Evolutionary conservation across 306 rosid genomes (phyloP).

Genomic region (Acmispon strigosus): DNA sequence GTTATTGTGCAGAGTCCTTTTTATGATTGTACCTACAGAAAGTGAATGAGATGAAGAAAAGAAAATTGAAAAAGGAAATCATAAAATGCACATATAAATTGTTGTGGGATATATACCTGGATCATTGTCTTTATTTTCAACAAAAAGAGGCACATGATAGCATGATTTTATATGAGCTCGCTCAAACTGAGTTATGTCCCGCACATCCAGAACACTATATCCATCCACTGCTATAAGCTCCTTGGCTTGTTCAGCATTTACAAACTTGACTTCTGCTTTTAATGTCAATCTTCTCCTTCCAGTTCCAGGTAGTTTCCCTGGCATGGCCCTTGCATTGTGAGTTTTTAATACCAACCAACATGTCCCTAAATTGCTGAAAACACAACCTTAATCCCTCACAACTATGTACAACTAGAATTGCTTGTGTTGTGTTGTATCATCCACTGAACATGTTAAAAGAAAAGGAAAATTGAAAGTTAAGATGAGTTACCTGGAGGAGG

Average conservation of each 20-base stretch:
- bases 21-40: slow-evolving; percentile 70
- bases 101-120: slow-evolving; percentile 28
- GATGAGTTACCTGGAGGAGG: slow-evolving; percentile 42
- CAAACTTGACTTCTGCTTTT: slow-evolving; percentile 68
- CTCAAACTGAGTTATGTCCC: slow-evolving; percentile 68
- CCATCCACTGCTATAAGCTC: slow-evolving; percentile 62
- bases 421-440: too few species aligned
- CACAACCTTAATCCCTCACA: slow-evolving; percentile 38
- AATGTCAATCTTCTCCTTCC: slow-evolving; percentile 33
- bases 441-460: not conserved
- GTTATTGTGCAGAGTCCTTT: slow-evolving; percentile 87
- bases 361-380: slow-evolving; percentile 62
- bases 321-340: slow-evolving; percentile 46
- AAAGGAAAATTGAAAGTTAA: not conserved
- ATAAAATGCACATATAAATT: not conserved
- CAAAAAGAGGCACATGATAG: slow-evolving; percentile 79
- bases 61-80: not conserved
- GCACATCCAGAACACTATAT: slow-evolving; percentile 65
- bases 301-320: slow-evolving; percentile 30
- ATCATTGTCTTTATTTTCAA: slow-evolving; percentile 82
- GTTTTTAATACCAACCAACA: slow-evolving; percentile 51
- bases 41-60: not conserved
- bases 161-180: slow-evolving; percentile 85
- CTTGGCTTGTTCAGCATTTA: slow-evolving; percentile 70
- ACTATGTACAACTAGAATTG: slow-evolving; percentile 11